Conservation (phyloP, 441 rosid species). For the Biscutella auriculata region DNA sequence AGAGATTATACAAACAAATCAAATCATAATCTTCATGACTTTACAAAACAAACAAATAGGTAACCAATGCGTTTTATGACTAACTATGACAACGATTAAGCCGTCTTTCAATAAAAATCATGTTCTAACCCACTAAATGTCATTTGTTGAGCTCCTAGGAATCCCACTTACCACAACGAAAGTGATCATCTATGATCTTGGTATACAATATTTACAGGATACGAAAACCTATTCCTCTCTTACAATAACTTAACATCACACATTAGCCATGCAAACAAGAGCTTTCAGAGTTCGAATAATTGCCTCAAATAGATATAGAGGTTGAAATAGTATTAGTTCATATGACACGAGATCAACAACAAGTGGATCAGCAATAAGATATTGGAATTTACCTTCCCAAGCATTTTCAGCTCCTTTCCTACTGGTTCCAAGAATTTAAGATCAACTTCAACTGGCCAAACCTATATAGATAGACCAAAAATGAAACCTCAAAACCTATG, state of each 20-base stretch:
- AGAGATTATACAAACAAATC: not conserved
- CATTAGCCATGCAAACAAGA: not conserved
- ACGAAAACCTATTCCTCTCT: not conserved
- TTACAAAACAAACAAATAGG: not conserved
- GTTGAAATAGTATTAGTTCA: not conserved
- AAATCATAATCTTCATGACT: not conserved
- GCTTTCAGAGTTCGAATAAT: not conserved
- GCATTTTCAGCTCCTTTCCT: constrained; percentile 57
- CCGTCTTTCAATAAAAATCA: not conserved
- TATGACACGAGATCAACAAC: not conserved
- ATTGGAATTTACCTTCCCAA: constrained; percentile 55
- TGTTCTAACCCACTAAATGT: not conserved
- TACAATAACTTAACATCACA: not conserved
- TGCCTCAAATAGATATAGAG: not conserved
- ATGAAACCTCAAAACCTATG: not conserved
- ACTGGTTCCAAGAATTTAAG: constrained; percentile 72
- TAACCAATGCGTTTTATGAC: not conserved
- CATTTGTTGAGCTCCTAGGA: not conserved
- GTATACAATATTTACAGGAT: not conserved
- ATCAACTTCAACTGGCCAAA: constrained; percentile 81
- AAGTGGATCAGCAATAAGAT: not conserved
- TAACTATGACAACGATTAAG: not conserved
- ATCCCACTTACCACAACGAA: not conserved
- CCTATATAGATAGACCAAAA: constrained; percentile 28
- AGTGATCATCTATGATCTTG: not conserved